Percentiles rank a stretch among this genome's conserved stretches.
phyloP scores from a whole-genome alignment of 768 basidiomycete species.

The Serendipita vermifera region DNA sequence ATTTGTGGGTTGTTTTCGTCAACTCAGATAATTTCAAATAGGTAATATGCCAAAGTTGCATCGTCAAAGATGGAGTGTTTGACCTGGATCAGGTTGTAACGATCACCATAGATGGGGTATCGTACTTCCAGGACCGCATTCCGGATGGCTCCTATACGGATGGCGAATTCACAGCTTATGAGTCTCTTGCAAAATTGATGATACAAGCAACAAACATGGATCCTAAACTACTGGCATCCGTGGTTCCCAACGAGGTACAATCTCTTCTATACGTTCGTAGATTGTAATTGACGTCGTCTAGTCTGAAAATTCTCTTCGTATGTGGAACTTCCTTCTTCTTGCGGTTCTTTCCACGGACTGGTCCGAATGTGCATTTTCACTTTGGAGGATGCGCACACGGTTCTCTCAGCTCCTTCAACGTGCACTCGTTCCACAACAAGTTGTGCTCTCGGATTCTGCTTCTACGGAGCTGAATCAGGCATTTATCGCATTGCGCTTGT shows the following conservation, averaged over 20 bases:
- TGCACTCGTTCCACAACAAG: conserved; percentile 27
- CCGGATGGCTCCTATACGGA: conserved; percentile 37
- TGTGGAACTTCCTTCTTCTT: conserved; percentile 54
- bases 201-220: conserved; percentile 38
- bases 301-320: conserved; percentile 32
- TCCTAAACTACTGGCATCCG: conserved; percentile 27
- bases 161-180: conserved; percentile 38
- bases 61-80: background rate
- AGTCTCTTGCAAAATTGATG: conserved; percentile 41
- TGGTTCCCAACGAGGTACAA: conserved; percentile 27
- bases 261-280: conserved; percentile 15
- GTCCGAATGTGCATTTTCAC: conserved; percentile 25
- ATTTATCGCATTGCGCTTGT: conserved; percentile 55
- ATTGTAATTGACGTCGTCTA: background rate
- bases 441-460: conserved; percentile 30
- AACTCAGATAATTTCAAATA: background rate
- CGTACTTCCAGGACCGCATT: conserved; percentile 39
- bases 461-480: conserved; percentile 54
- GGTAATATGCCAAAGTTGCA: background rate
- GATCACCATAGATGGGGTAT: conserved; percentile 33
- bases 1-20: background rate
- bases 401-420: conserved; percentile 40
- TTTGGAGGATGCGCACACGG: conserved; percentile 38
- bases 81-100: conserved; percentile 16
- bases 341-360: conserved; percentile 35